A percentile compares a stretch with the other conserved stretches of the same genome.
Evolutionary conservation across 106 monocot genomes (phyloP).

Genomic region (Dendrobium chrysotoxum): DNA sequence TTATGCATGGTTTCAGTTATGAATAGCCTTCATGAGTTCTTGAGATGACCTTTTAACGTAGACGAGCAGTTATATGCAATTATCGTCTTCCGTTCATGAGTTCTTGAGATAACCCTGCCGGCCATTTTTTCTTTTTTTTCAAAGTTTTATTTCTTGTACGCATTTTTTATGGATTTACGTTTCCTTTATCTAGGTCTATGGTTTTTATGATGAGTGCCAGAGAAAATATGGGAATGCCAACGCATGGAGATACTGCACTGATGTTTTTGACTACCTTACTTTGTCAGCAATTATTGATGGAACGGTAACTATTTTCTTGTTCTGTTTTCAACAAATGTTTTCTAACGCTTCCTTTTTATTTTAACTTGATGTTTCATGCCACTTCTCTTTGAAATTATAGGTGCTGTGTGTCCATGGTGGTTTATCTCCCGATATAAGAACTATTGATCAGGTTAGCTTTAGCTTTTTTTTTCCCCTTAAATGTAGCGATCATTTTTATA

Average conservation of each 20-base stretch:
- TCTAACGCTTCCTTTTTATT: neutral
- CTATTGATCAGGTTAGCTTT: slow-evolving; percentile 76
- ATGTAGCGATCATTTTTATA: neutral
- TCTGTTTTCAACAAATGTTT: neutral
- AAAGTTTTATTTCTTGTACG: neutral
- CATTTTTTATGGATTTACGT: neutral
- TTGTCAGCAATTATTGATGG: slow-evolving; percentile 97
- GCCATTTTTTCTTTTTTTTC: neutral
- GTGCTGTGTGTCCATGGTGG: slow-evolving; percentile 98
- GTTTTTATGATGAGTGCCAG: slow-evolving; percentile 98
- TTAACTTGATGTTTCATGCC: slow-evolving; percentile 4
- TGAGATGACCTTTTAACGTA: neutral
- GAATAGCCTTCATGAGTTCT: neutral
- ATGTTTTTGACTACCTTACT: slow-evolving; percentile 97
- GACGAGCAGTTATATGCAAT: neutral
- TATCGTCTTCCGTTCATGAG: neutral
- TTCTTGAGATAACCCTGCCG: neutral
- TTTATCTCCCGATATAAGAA: slow-evolving; percentile 90
- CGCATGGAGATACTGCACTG: slow-evolving; percentile 98
- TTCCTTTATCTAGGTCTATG: slow-evolving; percentile 60
- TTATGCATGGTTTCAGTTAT: neutral
- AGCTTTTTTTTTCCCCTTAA: neutral
- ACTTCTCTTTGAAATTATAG: slow-evolving; percentile 29
- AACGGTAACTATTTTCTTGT: slow-evolving; percentile 43
- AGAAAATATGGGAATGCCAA: slow-evolving; percentile 99